These are phyloP conservation scores for Talaromyces nanjingensis DNA, from an alignment of 495 filamentous ascomycete genomes.

Conservation along the genomic window DNA sequence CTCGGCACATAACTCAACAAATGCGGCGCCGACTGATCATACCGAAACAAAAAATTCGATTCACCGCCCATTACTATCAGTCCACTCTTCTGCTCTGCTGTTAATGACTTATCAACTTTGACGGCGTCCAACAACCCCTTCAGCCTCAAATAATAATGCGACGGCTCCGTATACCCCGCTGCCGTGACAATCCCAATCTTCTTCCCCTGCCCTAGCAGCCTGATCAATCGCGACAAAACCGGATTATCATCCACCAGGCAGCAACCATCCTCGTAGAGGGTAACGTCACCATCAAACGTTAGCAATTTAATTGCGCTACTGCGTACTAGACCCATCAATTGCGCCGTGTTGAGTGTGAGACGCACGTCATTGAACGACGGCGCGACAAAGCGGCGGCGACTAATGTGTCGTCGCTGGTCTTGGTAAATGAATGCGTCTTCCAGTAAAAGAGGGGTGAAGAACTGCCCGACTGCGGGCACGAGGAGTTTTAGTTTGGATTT, in stretches of 20 bases:
- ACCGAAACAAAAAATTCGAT: conserved; percentile 83
- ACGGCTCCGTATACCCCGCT: conserved; percentile 85
- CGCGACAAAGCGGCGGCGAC: conserved; percentile 84
- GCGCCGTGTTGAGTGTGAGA: conserved; percentile 87
- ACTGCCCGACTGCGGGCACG: conserved; percentile 80
- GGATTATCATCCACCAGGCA: conserved; percentile 66
- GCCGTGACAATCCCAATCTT: conserved; percentile 94
- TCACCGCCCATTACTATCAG: conserved; percentile 89
- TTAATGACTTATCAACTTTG: conserved; percentile 51
- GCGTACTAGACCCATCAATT: conserved; percentile 75
- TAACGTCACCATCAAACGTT: conserved; percentile 97
- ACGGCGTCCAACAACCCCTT: conserved; percentile 80
- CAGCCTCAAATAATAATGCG: conserved; percentile 75
- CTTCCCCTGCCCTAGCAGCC: conserved; percentile 52
- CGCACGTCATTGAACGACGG: conserved; percentile 98
- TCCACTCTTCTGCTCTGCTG: conserved; percentile 57
- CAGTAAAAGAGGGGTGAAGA: conserved; percentile 82
- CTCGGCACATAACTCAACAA: conserved; percentile 55
- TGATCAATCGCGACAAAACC: conserved; percentile 70
- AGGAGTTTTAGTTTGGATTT: conserved; percentile 88
- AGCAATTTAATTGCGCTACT: conserved; percentile 61
- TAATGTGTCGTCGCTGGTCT: conserved; percentile 78
- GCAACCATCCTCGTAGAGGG: conserved; percentile 89
- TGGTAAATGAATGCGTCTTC: conserved; percentile 89
- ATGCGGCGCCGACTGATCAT: conserved; percentile 32